A percentile compares a stretch with the other conserved stretches of the same genome.
These are phyloP conservation scores for Leccinum imitatum DNA, from an alignment of 768 basidiomycete species.

Conservation along the genomic window DNA sequence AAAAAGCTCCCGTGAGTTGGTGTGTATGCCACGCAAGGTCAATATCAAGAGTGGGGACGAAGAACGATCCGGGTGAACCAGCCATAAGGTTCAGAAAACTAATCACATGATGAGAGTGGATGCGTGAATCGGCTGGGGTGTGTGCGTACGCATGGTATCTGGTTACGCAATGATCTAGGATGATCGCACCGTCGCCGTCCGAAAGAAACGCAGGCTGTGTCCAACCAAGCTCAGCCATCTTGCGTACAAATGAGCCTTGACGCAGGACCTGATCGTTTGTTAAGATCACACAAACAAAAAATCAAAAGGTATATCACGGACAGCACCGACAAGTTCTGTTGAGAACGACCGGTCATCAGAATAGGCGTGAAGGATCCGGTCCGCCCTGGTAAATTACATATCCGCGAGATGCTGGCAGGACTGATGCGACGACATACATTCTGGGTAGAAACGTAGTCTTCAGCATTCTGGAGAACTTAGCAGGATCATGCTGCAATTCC, in stretches of 20 bases:
- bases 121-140: not conserved
- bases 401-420: not conserved
- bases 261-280: slow-evolving; percentile 43
- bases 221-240: slow-evolving; percentile 56
- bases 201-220: slow-evolving; percentile 41
- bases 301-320: slow-evolving; percentile 20
- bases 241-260: slow-evolving; percentile 53
- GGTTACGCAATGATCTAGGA: slow-evolving; percentile 48
- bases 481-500: slow-evolving; percentile 10
- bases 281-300: not conserved
- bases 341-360: slow-evolving; percentile 50
- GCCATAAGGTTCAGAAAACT: slow-evolving; percentile 54
- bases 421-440: not conserved
- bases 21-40: slow-evolving; percentile 76
- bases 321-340: slow-evolving; percentile 55
- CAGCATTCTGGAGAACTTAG: slow-evolving; percentile 4
- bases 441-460: not conserved
- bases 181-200: slow-evolving; percentile 38
- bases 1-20: slow-evolving; percentile 46
- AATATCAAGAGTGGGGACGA: slow-evolving; percentile 65
- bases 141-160: slow-evolving; percentile 54
- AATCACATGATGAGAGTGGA: not conserved
- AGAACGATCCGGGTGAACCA: slow-evolving; percentile 41
- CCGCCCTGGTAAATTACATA: slow-evolving; percentile 23
- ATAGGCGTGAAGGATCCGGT: slow-evolving; percentile 47